Percentiles rank a stretch among this genome's conserved stretches.
Evolutionary conservation across 805 yeast species (phyloP).

Genomic region (Candida berthetii): DNA sequence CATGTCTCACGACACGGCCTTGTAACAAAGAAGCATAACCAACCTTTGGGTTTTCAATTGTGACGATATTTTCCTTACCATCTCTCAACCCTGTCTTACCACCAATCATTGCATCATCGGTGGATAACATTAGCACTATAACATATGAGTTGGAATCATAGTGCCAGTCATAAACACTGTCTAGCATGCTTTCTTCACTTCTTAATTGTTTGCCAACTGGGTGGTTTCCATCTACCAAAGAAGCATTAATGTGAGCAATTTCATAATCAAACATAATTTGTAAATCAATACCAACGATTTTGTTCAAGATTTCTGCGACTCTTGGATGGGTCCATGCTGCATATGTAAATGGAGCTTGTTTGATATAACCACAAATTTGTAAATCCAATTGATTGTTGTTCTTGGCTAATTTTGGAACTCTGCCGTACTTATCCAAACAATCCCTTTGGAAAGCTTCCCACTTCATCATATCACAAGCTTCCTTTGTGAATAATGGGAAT

Average conservation of each 20-base stretch:
- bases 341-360: conserved; percentile 26
- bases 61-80: conserved; percentile 23
- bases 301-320: conserved; percentile 29
- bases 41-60: conserved; percentile 16
- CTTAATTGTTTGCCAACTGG: conserved; percentile 24
- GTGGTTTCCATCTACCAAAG: background rate
- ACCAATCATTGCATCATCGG: conserved; percentile 36
- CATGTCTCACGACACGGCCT: conserved; percentile 20
- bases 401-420: conserved; percentile 31
- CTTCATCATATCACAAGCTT: conserved; percentile 46
- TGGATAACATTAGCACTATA: conserved; percentile 37
- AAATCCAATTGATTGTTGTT: conserved; percentile 25
- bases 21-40: conserved; percentile 20
- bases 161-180: conserved; percentile 34
- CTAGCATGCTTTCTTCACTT: conserved; percentile 9
- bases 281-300: conserved; percentile 35
- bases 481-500: conserved; percentile 48
- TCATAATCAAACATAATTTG: conserved; percentile 33
- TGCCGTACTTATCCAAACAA: conserved; percentile 34
- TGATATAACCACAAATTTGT: conserved; percentile 28
- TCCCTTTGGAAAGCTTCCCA: conserved; percentile 40
- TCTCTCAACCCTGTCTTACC: conserved; percentile 37
- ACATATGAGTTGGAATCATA: conserved; percentile 35
- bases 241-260: conserved; percentile 28
- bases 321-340: conserved; percentile 37